Evolutionary conservation across 768 basidiomycete species (phyloP).

Genomic region (Neoboletus subvelutipes): DNA sequence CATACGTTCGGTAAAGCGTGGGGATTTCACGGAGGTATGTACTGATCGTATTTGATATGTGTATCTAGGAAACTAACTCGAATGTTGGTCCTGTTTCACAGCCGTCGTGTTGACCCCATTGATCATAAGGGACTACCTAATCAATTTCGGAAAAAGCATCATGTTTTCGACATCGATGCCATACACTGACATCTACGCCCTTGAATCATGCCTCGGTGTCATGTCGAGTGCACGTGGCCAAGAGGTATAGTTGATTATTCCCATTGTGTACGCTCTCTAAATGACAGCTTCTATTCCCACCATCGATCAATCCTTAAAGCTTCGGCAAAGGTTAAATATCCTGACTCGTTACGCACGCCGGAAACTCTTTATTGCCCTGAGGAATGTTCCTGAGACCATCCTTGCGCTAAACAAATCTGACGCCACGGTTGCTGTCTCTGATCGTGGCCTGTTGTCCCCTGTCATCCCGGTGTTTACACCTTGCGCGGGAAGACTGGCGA

Average conservation of each 20-base stretch:
- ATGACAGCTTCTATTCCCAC: not conserved
- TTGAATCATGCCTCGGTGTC: slow-evolving; percentile 43
- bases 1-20: slow-evolving; percentile 54
- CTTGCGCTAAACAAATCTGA: not conserved
- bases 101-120: slow-evolving; percentile 21
- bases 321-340: slow-evolving; percentile 10
- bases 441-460: slow-evolving; percentile 13
- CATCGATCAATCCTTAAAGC: slow-evolving; percentile 7
- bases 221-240: slow-evolving; percentile 15
- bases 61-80: not conserved
- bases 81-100: not conserved
- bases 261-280: not conserved
- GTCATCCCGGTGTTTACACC: slow-evolving; percentile 23
- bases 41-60: no score
- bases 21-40: slow-evolving; percentile 23
- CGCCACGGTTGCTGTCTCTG: not conserved
- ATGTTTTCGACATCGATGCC: slow-evolving; percentile 26
- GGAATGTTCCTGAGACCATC: slow-evolving; percentile 5
- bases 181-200: slow-evolving; percentile 20
- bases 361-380: slow-evolving; percentile 4
- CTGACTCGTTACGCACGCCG: slow-evolving; percentile 15
- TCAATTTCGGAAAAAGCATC: slow-evolving; percentile 20
- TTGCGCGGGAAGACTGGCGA: slow-evolving; percentile 6
- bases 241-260: slow-evolving; percentile 16
- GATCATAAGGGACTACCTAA: slow-evolving; percentile 18